Percentiles rank a stretch among this genome's conserved stretches.
Conservation (phyloP, 768 basidiomycete genomes). For the Astraeus odoratus region DNA sequence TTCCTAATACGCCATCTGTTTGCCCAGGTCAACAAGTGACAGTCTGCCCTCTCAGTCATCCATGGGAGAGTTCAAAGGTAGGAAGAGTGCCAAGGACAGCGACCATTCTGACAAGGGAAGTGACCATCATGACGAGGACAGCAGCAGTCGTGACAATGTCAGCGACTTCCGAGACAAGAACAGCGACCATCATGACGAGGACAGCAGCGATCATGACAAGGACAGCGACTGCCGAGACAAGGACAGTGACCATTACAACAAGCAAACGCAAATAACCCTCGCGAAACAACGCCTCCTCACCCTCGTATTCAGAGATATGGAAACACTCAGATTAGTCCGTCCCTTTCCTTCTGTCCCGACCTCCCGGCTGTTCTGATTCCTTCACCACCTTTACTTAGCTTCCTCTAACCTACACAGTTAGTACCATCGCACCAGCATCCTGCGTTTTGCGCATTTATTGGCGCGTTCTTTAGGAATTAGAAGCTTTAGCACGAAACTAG, state of each 20-base stretch:
- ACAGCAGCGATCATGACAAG: too few species aligned
- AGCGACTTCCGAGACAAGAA: too few species aligned
- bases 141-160: too few species aligned
- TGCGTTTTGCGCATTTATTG: not conserved
- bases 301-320: slow-evolving; percentile 78
- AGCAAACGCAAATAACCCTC: slow-evolving; percentile 57
- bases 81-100: too few species aligned
- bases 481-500: slow-evolving; percentile 77
- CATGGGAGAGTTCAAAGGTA: slow-evolving; percentile 62
- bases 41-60: slow-evolving; percentile 46
- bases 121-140: too few species aligned
- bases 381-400: slow-evolving; percentile 37
- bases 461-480: slow-evolving; percentile 82
- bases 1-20: slow-evolving; percentile 24
- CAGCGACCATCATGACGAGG: too few species aligned
- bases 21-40: slow-evolving; percentile 56
- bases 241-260: slow-evolving; percentile 52
- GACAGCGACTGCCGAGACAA: too few species aligned
- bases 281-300: slow-evolving; percentile 73
- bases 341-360: slow-evolving; percentile 3
- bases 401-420: slow-evolving; percentile 60
- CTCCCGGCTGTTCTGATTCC: slow-evolving; percentile 1
- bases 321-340: slow-evolving; percentile 66
- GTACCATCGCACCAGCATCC: slow-evolving; percentile 17
- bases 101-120: too few species aligned